These are phyloP conservation scores for Phaeomoniella chlamydospora DNA, from an alignment of 2,329 filamentous ascomycete genomes.

Conservation along the genomic window DNA sequence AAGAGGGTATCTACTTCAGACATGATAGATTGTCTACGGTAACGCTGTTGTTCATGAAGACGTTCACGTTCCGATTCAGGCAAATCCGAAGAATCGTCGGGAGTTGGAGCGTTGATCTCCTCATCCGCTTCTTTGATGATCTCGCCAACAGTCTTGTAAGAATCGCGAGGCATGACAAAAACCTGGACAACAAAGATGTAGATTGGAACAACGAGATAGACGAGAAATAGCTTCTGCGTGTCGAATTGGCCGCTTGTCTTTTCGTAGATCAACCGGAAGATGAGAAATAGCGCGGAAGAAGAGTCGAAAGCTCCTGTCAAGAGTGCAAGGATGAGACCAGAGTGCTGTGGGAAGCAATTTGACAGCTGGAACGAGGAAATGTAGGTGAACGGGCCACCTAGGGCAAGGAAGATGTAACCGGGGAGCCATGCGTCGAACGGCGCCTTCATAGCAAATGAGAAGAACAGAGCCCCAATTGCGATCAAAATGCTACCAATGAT, in stretches of 20 bases:
- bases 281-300: conserved; percentile 62
- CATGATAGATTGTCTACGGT: conserved; percentile 47
- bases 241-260: conserved; percentile 41
- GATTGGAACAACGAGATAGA: conserved; percentile 56
- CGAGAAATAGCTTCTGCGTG: conserved; percentile 54
- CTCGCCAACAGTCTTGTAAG: conserved; percentile 76
- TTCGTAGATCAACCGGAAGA: conserved; percentile 59
- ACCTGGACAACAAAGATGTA: conserved; percentile 54
- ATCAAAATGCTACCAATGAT: conserved; percentile 57
- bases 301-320: conserved; percentile 74
- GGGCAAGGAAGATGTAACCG: conserved; percentile 61
- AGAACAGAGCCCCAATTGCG: conserved; percentile 52
- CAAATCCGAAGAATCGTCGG: conserved; percentile 40
- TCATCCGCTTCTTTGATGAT: conserved; percentile 58
- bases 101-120: conserved; percentile 18
- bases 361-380: conserved; percentile 74
- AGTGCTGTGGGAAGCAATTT: conserved; percentile 65
- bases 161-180: conserved; percentile 56
- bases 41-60: conserved; percentile 38
- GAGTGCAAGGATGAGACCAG: conserved; percentile 65
- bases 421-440: conserved; percentile 61
- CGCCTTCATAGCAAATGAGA: conserved; percentile 51
- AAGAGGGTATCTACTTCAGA: conserved; percentile 62
- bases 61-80: conserved; percentile 33
- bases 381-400: conserved; percentile 70